Conservation (phyloP, 805 yeast genomes). For the Candida yuanshanica region DNA sequence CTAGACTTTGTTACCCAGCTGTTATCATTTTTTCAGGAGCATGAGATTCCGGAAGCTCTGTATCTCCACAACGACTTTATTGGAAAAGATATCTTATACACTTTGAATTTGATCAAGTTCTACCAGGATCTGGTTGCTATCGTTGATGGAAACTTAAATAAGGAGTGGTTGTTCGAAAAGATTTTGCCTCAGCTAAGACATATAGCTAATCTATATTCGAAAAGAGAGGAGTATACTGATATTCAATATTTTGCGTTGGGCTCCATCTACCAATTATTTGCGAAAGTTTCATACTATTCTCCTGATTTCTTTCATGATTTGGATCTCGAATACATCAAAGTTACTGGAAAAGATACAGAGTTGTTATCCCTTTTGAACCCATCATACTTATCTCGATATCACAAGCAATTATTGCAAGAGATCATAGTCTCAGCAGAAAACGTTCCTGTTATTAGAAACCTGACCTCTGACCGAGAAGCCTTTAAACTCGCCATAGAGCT, state of each 20-base stretch:
- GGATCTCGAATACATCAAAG: slow-evolving; percentile 10
- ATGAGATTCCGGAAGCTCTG: slow-evolving; percentile 13
- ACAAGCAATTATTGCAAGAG: slow-evolving; percentile 7
- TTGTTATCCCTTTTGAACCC: slow-evolving; percentile 17
- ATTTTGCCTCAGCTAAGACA: slow-evolving; percentile 7
- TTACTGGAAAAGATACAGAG: slow-evolving; percentile 2
- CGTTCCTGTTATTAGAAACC: slow-evolving; percentile 12
- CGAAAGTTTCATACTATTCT: slow-evolving; percentile 14
- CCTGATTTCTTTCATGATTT: slow-evolving; percentile 4
- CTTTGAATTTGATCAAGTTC: slow-evolving; percentile 14
- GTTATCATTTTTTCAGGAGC: slow-evolving; percentile 9
- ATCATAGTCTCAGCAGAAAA: slow-evolving; percentile 9
- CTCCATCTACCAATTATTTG: slow-evolving; percentile 12
- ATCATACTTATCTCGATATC: slow-evolving; percentile 9
- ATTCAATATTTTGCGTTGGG: slow-evolving; percentile 14
- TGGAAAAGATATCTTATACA: slow-evolving; percentile 13
- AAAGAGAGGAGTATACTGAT: slow-evolving; percentile 8
- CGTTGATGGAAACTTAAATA: slow-evolving; percentile 7
- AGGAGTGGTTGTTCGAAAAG: slow-evolving; percentile 16
- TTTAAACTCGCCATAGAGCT: slow-evolving; percentile 7
- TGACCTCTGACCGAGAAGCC: slow-evolving; percentile 4
- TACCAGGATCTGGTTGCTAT: slow-evolving; percentile 14
- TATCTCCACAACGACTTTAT: slow-evolving; percentile 8
- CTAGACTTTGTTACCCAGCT: slow-evolving; percentile 10
- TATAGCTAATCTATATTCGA: slow-evolving; percentile 11